A percentile compares a stretch with the other conserved stretches of the same genome.
Conservation (phyloP, 495 filamentous ascomycete genomes). For the Immersiella caudata region DNA sequence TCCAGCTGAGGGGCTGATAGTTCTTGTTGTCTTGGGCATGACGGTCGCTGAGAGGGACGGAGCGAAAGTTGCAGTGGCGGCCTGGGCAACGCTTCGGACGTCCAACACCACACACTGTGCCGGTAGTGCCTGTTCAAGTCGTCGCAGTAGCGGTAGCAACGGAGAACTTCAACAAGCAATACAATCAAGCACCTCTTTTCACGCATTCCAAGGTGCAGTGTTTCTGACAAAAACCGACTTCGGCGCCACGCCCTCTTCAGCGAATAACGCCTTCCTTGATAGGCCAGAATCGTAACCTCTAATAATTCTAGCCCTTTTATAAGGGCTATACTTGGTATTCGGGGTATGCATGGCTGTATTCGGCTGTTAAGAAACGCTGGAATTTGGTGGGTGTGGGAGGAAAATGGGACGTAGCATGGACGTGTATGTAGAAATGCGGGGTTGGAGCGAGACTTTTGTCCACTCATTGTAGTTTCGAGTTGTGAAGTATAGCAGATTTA, state of each 20-base stretch:
- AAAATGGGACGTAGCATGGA: neutral
- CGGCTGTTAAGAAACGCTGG: neutral
- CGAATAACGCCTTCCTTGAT: neutral
- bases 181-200: too few relatives aligned
- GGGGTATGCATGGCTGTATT: neutral
- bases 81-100: too few relatives aligned
- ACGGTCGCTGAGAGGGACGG: too few relatives aligned
- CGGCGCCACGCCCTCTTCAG: neutral
- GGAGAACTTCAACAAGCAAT: too few relatives aligned
- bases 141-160: too few relatives aligned
- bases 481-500: too few relatives aligned
- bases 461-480: neutral
- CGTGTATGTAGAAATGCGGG: neutral
- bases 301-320: constrained; percentile 14
- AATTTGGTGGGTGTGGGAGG: neutral
- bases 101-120: too few relatives aligned
- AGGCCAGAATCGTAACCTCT: constrained; percentile 11
- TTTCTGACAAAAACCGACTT: neutral
- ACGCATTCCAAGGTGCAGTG: too few relatives aligned
- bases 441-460: constrained; percentile 1
- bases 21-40: too few relatives aligned
- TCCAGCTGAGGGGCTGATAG: too few relatives aligned
- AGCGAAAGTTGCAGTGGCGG: too few relatives aligned
- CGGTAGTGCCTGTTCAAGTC: too few relatives aligned
- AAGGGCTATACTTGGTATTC: constrained; percentile 16